Evolutionary conservation across 192 early-diverging fungal species (phyloP), one percentile per base, ranked within the genome.

Genomic region (Geosiphon pyriformis): DNA sequence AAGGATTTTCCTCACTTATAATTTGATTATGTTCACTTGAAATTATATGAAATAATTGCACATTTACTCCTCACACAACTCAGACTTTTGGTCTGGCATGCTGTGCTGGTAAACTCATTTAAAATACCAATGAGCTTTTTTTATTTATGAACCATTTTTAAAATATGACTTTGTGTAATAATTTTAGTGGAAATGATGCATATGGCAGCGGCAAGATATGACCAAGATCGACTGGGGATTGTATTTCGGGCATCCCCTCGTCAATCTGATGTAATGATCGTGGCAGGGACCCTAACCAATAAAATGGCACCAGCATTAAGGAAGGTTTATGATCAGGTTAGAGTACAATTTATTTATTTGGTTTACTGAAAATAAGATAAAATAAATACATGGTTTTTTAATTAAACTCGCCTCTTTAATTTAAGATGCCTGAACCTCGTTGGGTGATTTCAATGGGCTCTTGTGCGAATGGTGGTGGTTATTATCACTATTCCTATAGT

Each of bases 361-460:
- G 30, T 42, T 35, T 49, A 34, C 62, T 53, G 23, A 47, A n/a
- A 30, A 61, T 46, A 26, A 47, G 46, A 33, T 58, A 59, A 12
- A 50, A 27, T 56, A 51, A 42, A 12, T 51, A 11, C 34, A 47
- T 27, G 17, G 3, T 31, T 58, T 23, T 70, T 22, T 58, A 2
- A 29, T 58, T 15, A 30, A 4, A n/a, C n/a, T n/a, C n/a, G n/a
- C n/a, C n/a, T n/a, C n/a, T n/a, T 3, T 31, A 31, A 10, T 20
- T 26, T 33, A 29, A 91, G 83, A 95, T 98, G 92, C 94, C 95
- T 31, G 93, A 96, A 76, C 95, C 95, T 55, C 88, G 94, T 58
- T 98, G 95, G 95, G 95, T 98, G 20, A 93, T 98, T 60, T 95
- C 93, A n/a, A 98, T 98, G 95, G 95, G 95, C 42, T 90, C 88